These are phyloP conservation scores for Omphalea diandra DNA, from an alignment of 441 rosid genomes.

Conservation along the genomic window DNA sequence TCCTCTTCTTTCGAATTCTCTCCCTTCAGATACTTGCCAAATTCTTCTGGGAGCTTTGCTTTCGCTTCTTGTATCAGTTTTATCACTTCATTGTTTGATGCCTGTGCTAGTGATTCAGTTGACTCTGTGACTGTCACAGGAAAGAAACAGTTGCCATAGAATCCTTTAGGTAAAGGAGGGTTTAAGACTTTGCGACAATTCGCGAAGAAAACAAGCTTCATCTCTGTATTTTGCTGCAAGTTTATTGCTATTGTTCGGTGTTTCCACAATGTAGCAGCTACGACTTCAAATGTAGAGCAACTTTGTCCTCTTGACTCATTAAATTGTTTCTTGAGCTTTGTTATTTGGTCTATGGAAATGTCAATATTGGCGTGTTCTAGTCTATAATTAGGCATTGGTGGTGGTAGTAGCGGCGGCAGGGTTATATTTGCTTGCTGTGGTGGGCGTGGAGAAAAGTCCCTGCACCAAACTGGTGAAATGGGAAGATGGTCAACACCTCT, in stretches of 20 bases:
- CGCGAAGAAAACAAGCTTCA: conserved; percentile 57
- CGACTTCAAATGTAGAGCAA: conserved; percentile 54
- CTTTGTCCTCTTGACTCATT: conserved; percentile 29
- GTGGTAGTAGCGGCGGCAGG: conserved; percentile 24
- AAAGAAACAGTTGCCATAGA: conserved; percentile 71
- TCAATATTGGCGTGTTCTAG: conserved; percentile 51
- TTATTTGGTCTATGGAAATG: conserved; percentile 42
- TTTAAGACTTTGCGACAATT: conserved; percentile 46
- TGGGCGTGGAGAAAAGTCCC: conserved; percentile 41
- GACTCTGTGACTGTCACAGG: conserved; percentile 47
- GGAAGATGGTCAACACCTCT: conserved; percentile 34
- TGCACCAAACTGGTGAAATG: conserved; percentile 49
- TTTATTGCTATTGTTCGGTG: conserved; percentile 38
- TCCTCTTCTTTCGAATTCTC: conserved; percentile 30
- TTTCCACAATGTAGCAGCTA: conserved; percentile 51
- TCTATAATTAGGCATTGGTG: conserved; percentile 41
- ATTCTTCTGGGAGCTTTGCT: conserved; percentile 39
- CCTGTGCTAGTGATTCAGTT: conserved; percentile 28
- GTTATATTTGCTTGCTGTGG: conserved; percentile 13
- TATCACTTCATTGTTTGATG: conserved; percentile 39
- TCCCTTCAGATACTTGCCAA: conserved; percentile 36
- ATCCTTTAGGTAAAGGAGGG: conserved; percentile 55
- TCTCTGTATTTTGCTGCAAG: conserved; percentile 26
- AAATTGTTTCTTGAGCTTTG: conserved; percentile 38
- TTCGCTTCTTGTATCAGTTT: conserved; percentile 50